Conservation (phyloP, 2,329 filamentous ascomycete genomes). For the Aspergillus flavus region DNA sequence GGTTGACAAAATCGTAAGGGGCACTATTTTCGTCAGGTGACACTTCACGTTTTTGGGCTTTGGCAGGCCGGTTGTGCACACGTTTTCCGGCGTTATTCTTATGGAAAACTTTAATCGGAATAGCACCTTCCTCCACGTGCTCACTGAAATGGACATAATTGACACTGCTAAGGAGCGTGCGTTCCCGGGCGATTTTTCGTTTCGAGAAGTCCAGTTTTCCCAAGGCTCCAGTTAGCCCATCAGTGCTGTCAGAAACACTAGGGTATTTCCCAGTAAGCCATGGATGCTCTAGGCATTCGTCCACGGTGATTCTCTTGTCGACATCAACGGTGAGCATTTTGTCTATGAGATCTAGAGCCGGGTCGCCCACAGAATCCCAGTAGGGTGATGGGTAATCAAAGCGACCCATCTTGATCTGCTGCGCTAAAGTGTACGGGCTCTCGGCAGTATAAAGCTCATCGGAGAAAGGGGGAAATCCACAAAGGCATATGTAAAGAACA, state of each 20-base stretch:
- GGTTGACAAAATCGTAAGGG: conserved; percentile 75
- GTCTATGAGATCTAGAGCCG: conserved; percentile 90
- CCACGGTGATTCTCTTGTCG: conserved; percentile 79
- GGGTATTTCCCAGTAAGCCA: conserved; percentile 72
- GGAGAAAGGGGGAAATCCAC: conserved; percentile 94
- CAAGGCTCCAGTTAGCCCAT: conserved; percentile 86
- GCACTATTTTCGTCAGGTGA: conserved; percentile 68
- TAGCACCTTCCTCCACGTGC: conserved; percentile 58
- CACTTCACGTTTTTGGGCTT: conserved; percentile 53
- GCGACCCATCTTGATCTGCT: conserved; percentile 84
- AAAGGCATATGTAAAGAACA: conserved; percentile 94
- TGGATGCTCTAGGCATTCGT: conserved; percentile 87
- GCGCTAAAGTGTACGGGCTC: conserved; percentile 81
- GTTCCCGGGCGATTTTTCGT: conserved; percentile 76
- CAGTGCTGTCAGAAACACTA: conserved; percentile 80
- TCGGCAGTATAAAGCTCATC: conserved; percentile 83
- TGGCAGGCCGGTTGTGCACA: conserved; percentile 45
- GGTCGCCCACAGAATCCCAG: conserved; percentile 86
- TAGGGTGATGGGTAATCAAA: conserved; percentile 97
- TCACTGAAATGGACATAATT: conserved; percentile 71
- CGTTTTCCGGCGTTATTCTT: conserved; percentile 64
- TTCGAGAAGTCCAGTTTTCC: conserved; percentile 79
- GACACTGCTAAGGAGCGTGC: conserved; percentile 80
- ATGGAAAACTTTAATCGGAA: conserved; percentile 71
- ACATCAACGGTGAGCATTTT: conserved; percentile 90